Conservation (phyloP, 192 early-diverging fungal species). For the Chytriomyces confervae region DNA sequence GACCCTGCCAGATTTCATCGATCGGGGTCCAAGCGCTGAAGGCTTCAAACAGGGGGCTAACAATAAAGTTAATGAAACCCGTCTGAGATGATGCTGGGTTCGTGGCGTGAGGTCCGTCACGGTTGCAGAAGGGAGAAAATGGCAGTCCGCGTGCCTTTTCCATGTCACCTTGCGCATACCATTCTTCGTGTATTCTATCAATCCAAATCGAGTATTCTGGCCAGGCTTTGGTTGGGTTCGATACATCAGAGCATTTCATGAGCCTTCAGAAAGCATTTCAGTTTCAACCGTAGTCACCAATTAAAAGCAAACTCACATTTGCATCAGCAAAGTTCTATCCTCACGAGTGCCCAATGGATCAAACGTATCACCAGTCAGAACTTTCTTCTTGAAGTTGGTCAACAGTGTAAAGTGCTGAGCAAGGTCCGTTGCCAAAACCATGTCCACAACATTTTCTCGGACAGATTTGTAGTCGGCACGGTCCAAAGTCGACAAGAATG, state of each 20-base stretch:
- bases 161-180: slow-evolving; percentile 59
- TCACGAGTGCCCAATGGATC: slow-evolving; percentile 53
- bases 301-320: slow-evolving; percentile 46
- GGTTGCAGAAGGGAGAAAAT: slow-evolving; percentile 65
- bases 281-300: not conserved
- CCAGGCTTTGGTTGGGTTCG: slow-evolving; percentile 62
- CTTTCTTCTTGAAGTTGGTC: slow-evolving; percentile 60
- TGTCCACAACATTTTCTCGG: slow-evolving; percentile 56
- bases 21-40: slow-evolving; percentile 50
- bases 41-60: slow-evolving; percentile 57
- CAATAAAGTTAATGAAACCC: slow-evolving; percentile 64
- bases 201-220: slow-evolving; percentile 62
- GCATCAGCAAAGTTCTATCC: slow-evolving; percentile 57
- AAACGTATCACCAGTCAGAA: slow-evolving; percentile 48
- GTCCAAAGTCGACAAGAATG: slow-evolving; percentile 52
- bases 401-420: slow-evolving; percentile 55
- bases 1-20: slow-evolving; percentile 38
- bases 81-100: slow-evolving; percentile 51
- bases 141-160: slow-evolving; percentile 60
- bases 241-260: slow-evolving; percentile 67
- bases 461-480: slow-evolving; percentile 44
- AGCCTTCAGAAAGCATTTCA: slow-evolving; percentile 31
- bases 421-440: slow-evolving; percentile 65
- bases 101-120: slow-evolving; percentile 44
- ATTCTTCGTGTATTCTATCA: slow-evolving; percentile 57